These are phyloP conservation scores for Lathyrus tuberosus DNA, from an alignment of 306 rosid species.

Conservation along the genomic window DNA sequence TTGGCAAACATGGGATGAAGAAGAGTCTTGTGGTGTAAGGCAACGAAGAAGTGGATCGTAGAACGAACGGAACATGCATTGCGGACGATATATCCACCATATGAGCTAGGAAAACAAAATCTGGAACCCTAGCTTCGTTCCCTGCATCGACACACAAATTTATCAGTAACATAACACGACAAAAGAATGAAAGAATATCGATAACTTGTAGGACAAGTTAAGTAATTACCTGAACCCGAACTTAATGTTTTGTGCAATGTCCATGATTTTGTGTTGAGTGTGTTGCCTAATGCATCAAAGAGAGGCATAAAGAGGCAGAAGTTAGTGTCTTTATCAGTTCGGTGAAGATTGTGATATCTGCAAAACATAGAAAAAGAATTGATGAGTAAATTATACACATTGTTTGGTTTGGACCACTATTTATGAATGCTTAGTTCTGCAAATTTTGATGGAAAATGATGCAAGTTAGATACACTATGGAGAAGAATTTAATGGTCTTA, in stretches of 20 bases:
- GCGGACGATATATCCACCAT: conserved; percentile 71
- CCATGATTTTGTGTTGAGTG: conserved; percentile 74
- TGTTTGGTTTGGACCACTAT: conserved; percentile 22
- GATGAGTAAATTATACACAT: background rate
- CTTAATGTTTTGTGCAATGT: conserved; percentile 61
- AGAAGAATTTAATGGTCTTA: background rate
- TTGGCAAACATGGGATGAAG: conserved; percentile 45
- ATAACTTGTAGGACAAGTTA: background rate
- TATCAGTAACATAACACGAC: background rate
- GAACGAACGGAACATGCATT: conserved; percentile 63
- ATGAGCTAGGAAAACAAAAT: conserved; percentile 92
- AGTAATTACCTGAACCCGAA: conserved; percentile 56
- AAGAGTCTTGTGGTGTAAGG: conserved; percentile 59
- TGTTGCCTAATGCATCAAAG: conserved; percentile 77
- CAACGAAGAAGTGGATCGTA: conserved; percentile 57
- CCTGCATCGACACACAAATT: conserved; percentile 50
- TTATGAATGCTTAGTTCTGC: background rate
- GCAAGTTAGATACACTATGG: background rate
- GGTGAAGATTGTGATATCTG: conserved; percentile 90
- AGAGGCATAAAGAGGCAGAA: conserved; percentile 99
- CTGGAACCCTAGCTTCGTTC: conserved; percentile 52
- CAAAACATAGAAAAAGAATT: conserved; percentile 36
- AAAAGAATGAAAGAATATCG: background rate
- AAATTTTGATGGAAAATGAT: conserved; percentile 26
- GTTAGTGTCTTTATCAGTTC: conserved; percentile 68